Base-by-base conservation (phyloP, 805 yeast species). In the Candida ovalis region DNA sequence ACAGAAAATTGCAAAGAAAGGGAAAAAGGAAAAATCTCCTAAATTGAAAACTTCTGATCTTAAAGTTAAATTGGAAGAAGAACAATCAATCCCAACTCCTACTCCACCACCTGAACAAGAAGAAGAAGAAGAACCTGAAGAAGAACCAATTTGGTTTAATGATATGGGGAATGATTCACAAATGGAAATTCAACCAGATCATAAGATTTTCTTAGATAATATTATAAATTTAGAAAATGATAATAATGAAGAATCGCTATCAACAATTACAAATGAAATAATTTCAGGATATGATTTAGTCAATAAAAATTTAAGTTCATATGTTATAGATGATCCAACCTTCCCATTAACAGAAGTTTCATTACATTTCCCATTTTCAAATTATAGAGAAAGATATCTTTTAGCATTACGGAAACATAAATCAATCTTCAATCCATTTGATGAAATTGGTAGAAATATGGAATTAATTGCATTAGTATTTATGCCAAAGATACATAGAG, bases 391-490 rank as follows among this genome's bases (percentile, higher is more conserved):
- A 55, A 68, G 69, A 37, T 82, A 76, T 51, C 51, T 72, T 8
- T 62, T 82, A 33, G 75, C 76, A 3, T 63, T 67, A 15, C 79
- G 84, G 5, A 79, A 77, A 50, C 74, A 74, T 50, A 78, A 79
- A 46, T 82, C 77, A 49, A 61, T 58, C n/a, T 70, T 81, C 37
- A 82, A 83, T 57, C 88, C 90, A 4, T 67, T 82, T 41, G 76
- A 71, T 43, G 92, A 86, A 56, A 72, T 85, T 46, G 84, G 81
- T 4, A 70, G 70, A 46, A 59, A 66, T 24, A 76, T 78, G 75
- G 79, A 73, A 43, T 45, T 74, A 33, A 58, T 67, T 15, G 68
- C 81, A 0, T 25, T 59, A 22, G 55, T 62, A 10, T 76, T 64
- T 52, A 66, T 78, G 28, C 80, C 80, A 0, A 63, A 64, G 17